phyloP scores from a whole-genome alignment of 1,139 yeast genomes.

The Candida buenavistaensis region DNA sequence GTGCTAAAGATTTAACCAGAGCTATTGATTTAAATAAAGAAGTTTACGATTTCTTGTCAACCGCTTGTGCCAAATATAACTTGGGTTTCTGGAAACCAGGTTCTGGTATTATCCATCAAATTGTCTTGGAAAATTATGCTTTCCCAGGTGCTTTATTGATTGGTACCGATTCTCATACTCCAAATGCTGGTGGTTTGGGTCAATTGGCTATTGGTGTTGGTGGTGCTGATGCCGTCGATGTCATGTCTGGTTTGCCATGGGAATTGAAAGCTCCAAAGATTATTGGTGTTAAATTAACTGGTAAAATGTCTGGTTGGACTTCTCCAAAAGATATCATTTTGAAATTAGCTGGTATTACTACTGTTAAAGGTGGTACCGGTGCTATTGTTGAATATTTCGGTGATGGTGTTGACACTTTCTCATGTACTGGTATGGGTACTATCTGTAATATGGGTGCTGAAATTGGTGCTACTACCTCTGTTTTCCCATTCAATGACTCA shows the following conservation, averaged over 20 bases:
- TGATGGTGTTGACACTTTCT: slow-evolving; percentile 79
- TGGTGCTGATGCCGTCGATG: slow-evolving; percentile 99
- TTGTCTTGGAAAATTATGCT: slow-evolving; percentile 90
- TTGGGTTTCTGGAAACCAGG: slow-evolving; percentile 99
- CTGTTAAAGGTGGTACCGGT: slow-evolving; percentile 98
- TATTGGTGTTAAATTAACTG: slow-evolving; percentile 88
- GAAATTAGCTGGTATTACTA: slow-evolving; percentile 80
- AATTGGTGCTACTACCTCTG: slow-evolving; percentile 96
- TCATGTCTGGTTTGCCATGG: slow-evolving; percentile 97
- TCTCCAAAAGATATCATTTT: slow-evolving; percentile 96
- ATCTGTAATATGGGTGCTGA: slow-evolving; percentile 99
- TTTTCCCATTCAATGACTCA: slow-evolving; percentile 90
- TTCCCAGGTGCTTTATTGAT: slow-evolving; percentile 95
- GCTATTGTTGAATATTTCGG: slow-evolving; percentile 94
- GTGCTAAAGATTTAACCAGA: slow-evolving; percentile 87
- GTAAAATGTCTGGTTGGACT: slow-evolving; percentile 85
- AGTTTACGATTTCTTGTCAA: slow-evolving; percentile 91
- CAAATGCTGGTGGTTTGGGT: slow-evolving; percentile 97
- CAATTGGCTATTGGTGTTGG: slow-evolving; percentile 98
- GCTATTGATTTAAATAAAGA: slow-evolving; percentile 94
- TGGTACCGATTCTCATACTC: slow-evolving; percentile 97
- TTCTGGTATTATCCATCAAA: slow-evolving; percentile 97
- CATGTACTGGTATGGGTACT: slow-evolving; percentile 99
- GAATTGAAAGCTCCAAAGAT: slow-evolving; percentile 95
- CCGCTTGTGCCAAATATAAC: slow-evolving; percentile 96